A percentile compares a stretch with the other conserved stretches of the same genome.
Conservation (phyloP, 176 grass and related monocot genomes). For the Saccharum spontaneum region DNA sequence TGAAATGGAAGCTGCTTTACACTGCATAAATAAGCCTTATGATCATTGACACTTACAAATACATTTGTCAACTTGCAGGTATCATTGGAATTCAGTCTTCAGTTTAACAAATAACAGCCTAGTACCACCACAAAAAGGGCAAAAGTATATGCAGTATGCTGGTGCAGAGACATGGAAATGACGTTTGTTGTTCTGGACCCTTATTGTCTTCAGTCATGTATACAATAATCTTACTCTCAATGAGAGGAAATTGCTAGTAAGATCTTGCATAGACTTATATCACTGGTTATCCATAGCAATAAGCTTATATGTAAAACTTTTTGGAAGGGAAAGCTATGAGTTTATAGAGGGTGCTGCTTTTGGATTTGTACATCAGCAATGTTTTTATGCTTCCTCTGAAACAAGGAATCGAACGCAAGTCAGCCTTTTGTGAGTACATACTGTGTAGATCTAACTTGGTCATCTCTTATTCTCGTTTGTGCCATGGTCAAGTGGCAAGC, state of each 20-base stretch:
- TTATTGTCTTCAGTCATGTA: conserved; percentile 19
- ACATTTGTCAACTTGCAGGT: conserved; percentile 35
- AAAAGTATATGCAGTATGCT: background rate
- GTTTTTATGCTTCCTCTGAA: background rate
- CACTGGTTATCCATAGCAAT: background rate
- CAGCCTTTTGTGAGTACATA: background rate
- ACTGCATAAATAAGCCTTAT: background rate
- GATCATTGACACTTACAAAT: background rate
- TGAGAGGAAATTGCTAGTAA: background rate
- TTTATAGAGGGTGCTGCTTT: background rate
- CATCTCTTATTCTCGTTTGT: background rate
- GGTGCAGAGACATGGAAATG: conserved; percentile 17
- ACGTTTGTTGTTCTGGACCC: background rate
- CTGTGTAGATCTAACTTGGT: background rate
- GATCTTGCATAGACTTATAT: background rate
- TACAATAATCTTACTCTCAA: background rate
- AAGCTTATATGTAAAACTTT: background rate
- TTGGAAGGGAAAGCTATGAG: background rate
- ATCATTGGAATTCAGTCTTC: conserved; percentile 60
- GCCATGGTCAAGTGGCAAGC: background rate
- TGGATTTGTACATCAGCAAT: background rate
- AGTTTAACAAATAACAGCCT: conserved; percentile 33
- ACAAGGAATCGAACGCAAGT: background rate
- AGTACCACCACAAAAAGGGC: background rate
- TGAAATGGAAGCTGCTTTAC: background rate